These are phyloP conservation scores for Xylariaceae sp. DNA, from an alignment of 2,329 filamentous ascomycete species.

Conservation along the genomic window DNA sequence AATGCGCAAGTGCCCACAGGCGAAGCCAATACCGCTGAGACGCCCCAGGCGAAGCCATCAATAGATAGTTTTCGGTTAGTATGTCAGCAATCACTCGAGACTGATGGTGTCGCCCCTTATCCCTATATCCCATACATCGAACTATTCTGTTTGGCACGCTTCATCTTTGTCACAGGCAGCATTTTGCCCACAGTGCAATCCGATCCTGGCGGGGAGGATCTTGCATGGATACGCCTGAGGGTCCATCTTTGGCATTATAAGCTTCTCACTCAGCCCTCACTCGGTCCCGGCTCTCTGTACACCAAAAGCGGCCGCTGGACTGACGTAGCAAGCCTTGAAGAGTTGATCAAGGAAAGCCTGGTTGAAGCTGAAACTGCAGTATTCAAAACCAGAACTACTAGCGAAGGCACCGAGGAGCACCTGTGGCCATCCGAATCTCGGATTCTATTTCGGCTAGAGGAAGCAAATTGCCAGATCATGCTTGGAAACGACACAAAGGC, in stretches of 20 bases:
- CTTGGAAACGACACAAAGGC: conserved; percentile 83
- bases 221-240: conserved; percentile 70
- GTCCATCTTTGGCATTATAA: conserved; percentile 74
- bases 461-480: conserved; percentile 81
- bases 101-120: conserved; percentile 89
- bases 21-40: background rate
- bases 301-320: conserved; percentile 64
- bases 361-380: conserved; percentile 46
- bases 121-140: conserved; percentile 83
- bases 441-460: conserved; percentile 78
- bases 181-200: conserved; percentile 29
- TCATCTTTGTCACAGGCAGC: conserved; percentile 51
- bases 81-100: conserved; percentile 72
- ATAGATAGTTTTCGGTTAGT: conserved; percentile 33
- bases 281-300: conserved; percentile 60
- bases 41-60: conserved; percentile 1
- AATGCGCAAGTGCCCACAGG: background rate
- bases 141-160: conserved; percentile 75
- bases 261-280: conserved; percentile 61
- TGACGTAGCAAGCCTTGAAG: conserved; percentile 62
- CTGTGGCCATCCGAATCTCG: conserved; percentile 55
- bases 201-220: conserved; percentile 42
- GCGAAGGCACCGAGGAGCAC: conserved; percentile 37
- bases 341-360: conserved; percentile 52
- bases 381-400: conserved; percentile 1